Percentiles rank a stretch among this genome's conserved stretches.
These are phyloP conservation scores for Rosa lucieae DNA, from an alignment of 306 rosid genomes.

Conservation along the genomic window DNA sequence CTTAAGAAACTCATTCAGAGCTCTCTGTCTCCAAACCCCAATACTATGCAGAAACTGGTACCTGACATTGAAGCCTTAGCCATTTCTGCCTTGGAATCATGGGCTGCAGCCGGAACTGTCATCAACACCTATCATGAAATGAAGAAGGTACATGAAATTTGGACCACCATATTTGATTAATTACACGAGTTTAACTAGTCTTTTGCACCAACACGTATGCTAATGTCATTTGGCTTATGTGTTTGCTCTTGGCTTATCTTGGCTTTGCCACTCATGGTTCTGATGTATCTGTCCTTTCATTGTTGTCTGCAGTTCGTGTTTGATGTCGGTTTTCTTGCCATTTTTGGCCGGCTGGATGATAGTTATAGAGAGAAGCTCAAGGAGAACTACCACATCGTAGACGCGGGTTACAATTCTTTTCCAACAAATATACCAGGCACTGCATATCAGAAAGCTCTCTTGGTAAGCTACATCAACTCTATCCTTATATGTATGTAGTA, in stretches of 20 bases:
- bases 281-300: constrained; percentile 1
- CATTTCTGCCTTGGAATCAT: constrained; percentile 56
- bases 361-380: constrained; percentile 54
- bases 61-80: constrained; percentile 52
- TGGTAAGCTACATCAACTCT: constrained; percentile 42
- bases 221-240: not conserved
- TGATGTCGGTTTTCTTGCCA: constrained; percentile 67
- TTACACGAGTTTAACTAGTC: not conserved
- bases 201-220: not conserved
- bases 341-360: constrained; percentile 67
- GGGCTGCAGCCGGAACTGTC: constrained; percentile 46
- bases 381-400: constrained; percentile 66
- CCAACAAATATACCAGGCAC: constrained; percentile 69
- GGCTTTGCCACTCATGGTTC: not conserved
- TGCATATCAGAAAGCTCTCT: constrained; percentile 71
- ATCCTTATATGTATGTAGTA: not conserved
- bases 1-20: constrained; percentile 65
- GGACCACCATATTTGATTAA: not conserved
- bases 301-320: constrained; percentile 63
- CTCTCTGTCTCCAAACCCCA: constrained; percentile 56
- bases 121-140: constrained; percentile 58
- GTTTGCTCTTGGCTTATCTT: not conserved
- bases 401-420: constrained; percentile 89
- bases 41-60: constrained; percentile 37
- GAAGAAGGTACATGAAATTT: constrained; percentile 59